Evolutionary conservation across 2,329 filamentous ascomycete genomes (phyloP).

Genomic region (Hirsutella minnesotensis): DNA sequence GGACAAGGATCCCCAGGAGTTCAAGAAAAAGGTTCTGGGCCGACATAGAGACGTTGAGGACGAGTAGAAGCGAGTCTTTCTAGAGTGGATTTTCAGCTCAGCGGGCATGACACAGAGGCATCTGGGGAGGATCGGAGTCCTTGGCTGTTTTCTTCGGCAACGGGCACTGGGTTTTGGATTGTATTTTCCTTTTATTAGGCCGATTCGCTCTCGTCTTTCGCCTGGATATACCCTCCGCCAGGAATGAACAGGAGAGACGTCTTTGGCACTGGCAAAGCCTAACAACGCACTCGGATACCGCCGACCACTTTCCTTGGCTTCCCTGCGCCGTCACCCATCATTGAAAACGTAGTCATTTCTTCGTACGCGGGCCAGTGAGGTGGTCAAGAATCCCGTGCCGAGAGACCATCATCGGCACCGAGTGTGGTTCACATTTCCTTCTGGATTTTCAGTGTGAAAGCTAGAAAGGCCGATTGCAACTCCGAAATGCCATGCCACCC

Average conservation of each 20-base stretch:
- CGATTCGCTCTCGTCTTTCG: background rate
- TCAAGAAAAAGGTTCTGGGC: conserved; percentile 62
- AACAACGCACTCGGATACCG: background rate
- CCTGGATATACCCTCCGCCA: background rate
- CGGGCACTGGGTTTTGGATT: conserved; percentile 20
- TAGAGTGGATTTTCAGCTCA: background rate
- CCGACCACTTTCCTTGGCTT: background rate
- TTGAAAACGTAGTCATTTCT: background rate
- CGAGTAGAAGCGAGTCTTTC: conserved; percentile 29
- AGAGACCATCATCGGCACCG: conserved; percentile 6
- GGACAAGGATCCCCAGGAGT: conserved; percentile 79
- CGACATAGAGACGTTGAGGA: conserved; percentile 55
- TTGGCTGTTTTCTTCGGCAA: conserved; percentile 18
- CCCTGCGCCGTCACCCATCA: background rate
- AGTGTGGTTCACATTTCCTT: conserved; percentile 23
- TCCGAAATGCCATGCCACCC: conserved; percentile 33
- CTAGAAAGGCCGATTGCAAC: conserved; percentile 34
- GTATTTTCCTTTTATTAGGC: conserved; percentile 11
- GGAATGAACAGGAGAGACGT: conserved; percentile 3
- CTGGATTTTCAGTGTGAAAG: conserved; percentile 26
- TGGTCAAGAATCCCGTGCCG: background rate
- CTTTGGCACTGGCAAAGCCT: conserved; percentile 4
- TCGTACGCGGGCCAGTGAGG: background rate
- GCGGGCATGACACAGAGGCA: conserved; percentile 7
- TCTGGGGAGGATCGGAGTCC: conserved; percentile 31